Percentiles rank a stretch among this genome's conserved stretches.
Conservation (phyloP, 2,329 filamentous ascomycete species). For the Sclerotiophoma versabilis region DNA sequence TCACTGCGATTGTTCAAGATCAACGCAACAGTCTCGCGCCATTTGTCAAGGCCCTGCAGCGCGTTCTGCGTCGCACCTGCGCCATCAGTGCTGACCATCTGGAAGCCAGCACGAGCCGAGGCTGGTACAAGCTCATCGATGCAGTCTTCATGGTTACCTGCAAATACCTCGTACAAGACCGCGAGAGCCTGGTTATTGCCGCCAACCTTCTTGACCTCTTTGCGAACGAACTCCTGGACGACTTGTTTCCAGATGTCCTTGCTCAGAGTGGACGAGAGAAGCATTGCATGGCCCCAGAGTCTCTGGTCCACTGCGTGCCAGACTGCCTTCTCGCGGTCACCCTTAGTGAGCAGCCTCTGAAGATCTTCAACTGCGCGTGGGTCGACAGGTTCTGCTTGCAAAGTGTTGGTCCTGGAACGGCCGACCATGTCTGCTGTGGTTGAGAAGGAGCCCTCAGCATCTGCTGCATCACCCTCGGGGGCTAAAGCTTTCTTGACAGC, state of each 20-base stretch:
- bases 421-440: constrained; percentile 49
- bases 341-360: constrained; percentile 74
- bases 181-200: constrained; percentile 86
- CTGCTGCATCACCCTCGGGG: constrained; percentile 55
- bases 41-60: constrained; percentile 86
- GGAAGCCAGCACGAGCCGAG: constrained; percentile 88
- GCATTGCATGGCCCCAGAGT: constrained; percentile 94
- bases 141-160: constrained; percentile 92
- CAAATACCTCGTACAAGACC: constrained; percentile 90
- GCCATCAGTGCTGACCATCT: constrained; percentile 77
- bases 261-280: constrained; percentile 83
- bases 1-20: constrained; percentile 86
- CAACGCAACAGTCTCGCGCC: constrained; percentile 87
- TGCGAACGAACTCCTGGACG: constrained; percentile 91
- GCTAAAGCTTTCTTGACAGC: constrained; percentile 78
- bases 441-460: constrained; percentile 36
- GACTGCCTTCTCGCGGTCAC: constrained; percentile 88
- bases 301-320: constrained; percentile 94
- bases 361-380: constrained; percentile 73
- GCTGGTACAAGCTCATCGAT: constrained; percentile 94
- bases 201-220: constrained; percentile 85
- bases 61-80: constrained; percentile 71
- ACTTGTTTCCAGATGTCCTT: constrained; percentile 85
- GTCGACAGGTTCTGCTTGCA: constrained; percentile 71
- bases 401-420: constrained; percentile 41